Conservation (phyloP, 768 basidiomycete genomes). For the Amyloporia xantha region DNA sequence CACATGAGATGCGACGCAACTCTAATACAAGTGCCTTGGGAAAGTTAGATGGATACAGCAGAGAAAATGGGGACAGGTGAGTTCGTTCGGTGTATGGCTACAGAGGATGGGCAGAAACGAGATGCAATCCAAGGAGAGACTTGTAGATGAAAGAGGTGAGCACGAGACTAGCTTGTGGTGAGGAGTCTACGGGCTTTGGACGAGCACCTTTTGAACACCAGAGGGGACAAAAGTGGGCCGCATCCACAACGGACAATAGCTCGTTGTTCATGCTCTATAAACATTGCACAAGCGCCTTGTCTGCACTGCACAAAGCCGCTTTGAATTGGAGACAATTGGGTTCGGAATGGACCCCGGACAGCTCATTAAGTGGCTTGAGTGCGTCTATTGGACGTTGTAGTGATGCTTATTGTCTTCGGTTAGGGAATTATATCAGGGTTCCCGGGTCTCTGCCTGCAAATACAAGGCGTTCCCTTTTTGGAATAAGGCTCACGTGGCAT, state of each 20-base stretch:
- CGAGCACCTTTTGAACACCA: slow-evolving; percentile 14
- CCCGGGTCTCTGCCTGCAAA: slow-evolving; percentile 2
- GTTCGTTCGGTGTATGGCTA: slow-evolving; percentile 12
- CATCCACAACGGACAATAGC: slow-evolving; percentile 18
- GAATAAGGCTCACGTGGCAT: slow-evolving; percentile 11
- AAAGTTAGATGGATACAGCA: background rate
- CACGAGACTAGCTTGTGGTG: slow-evolving; percentile 24
- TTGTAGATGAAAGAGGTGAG: slow-evolving; percentile 11
- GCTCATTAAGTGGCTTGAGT: background rate
- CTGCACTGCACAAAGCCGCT: slow-evolving; percentile 8
- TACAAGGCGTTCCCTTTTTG: slow-evolving; percentile 15
- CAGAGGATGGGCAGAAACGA: slow-evolving; percentile 10
- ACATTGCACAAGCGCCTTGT: slow-evolving; percentile 11
- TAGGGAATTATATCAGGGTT: background rate
- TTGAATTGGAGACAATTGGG: slow-evolving; percentile 4
- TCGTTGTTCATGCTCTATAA: slow-evolving; percentile 13
- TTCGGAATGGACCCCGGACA: slow-evolving; percentile 9
- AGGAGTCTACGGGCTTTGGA: slow-evolving; percentile 3
- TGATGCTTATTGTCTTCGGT: slow-evolving; percentile 10
- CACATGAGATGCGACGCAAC: background rate
- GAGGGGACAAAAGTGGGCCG: slow-evolving; percentile 19
- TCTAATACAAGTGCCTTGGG: slow-evolving; percentile 9
- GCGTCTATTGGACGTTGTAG: no score
- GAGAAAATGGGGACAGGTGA: slow-evolving; percentile 6
- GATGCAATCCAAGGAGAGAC: background rate